Percentiles rank a stretch among this genome's conserved stretches.
These are phyloP conservation scores for Aspergillus terreus DNA, from an alignment of 2,329 filamentous ascomycete genomes.

Conservation along the genomic window DNA sequence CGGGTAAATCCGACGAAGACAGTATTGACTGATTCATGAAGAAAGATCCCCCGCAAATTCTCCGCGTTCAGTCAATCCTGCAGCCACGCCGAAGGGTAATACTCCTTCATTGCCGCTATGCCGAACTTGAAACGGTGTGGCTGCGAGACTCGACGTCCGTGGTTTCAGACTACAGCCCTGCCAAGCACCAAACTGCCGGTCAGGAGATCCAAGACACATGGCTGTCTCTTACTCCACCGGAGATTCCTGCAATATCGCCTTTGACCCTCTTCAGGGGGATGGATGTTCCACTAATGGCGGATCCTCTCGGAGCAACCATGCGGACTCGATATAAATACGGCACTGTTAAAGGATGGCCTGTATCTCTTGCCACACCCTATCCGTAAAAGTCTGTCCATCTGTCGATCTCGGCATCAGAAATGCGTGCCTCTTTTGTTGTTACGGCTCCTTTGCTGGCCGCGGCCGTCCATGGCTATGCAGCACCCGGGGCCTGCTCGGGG, in stretches of 20 bases:
- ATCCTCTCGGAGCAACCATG: neutral
- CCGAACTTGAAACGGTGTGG: neutral
- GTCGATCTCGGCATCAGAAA: conserved; percentile 1
- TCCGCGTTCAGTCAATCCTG: neutral
- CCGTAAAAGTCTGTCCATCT: neutral
- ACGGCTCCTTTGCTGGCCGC: conserved; percentile 9
- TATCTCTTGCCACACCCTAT: no score
- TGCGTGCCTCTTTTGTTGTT: conserved; percentile 7
- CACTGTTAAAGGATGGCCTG: no score
- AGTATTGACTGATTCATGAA: no score
- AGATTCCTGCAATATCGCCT: neutral
- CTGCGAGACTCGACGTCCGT: neutral
- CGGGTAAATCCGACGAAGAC: neutral
- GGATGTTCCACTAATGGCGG: neutral
- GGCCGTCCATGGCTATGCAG: conserved; percentile 24
- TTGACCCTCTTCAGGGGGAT: neutral
- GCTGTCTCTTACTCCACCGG: neutral
- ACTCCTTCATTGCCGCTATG: neutral
- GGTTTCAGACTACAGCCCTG: neutral
- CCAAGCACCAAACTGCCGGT: neutral
- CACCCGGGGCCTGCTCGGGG: conserved; percentile 29
- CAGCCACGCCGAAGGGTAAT: neutral
- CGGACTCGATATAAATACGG: neutral
- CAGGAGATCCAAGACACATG: neutral
- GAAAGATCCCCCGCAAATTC: neutral